Evolutionary conservation across 108 stramenopile genomes (phyloP), one percentile per base, ranked within the genome.

Genomic region (Skeletonema marinoi): DNA sequence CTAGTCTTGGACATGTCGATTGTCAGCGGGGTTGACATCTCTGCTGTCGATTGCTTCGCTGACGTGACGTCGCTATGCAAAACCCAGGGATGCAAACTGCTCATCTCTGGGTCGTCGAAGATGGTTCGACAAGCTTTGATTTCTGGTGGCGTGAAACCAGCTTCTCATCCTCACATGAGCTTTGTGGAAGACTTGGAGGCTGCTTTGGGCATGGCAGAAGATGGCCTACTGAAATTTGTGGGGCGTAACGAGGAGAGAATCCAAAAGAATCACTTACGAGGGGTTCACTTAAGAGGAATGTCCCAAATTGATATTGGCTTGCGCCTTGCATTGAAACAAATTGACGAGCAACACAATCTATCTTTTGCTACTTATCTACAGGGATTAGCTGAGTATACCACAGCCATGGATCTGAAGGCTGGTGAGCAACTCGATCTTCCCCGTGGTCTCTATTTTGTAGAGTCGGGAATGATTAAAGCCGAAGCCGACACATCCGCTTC

Each of bases 381-480:
- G n/a, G 83, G 70, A 25, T 73, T 90, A 50, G 85, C 86, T 32
- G 70, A 63, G 6, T 74, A 78, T 70, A 82, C 85, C 9, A 69
- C 36, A 3, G 65, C 77, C 0, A 66, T 85, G 12, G 85, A 87
- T 31, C 54, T 92, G 5, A 21, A 77, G 30, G 73, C 77, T 32
- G 88, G 86, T 1, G 50, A 68, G 3, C 69, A 83, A 3, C 35
- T 31, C 17, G 73, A 84, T 44, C 41, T 67, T 10, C 69, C 87
- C n/a, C 83, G 86, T 44, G 91, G 89, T 32, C 82, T 92, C 14
- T 89, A 88, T 71, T 92, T 92, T 60, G 85, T 92, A 32, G 91
- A 92, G 72, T 67, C 68, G 10, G 91, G 91, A 16, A 59, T 89
- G 17, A 51, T 91, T 29, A 87, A 78, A 63, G 74, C 66, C 33